Base-by-base conservation (phyloP, 2,329 filamentous ascomycete species). In the Cercospora beticola region DNA sequence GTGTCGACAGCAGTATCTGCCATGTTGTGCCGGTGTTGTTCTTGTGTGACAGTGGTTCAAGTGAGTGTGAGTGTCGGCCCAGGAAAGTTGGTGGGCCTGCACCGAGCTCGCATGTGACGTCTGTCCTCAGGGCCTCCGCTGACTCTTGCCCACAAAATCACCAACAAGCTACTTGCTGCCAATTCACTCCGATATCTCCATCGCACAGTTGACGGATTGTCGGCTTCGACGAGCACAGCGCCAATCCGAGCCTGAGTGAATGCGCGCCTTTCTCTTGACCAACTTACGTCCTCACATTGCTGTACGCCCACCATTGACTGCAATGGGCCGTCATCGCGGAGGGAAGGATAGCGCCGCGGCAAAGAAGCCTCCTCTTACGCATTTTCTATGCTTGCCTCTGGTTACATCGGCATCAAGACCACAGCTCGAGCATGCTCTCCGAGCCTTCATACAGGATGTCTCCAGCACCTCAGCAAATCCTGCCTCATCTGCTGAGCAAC, bases 331-430 rank as follows among this genome's bases (percentile, higher is more conserved):
- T 33, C 40, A 16, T 60, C 66, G 63, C 28, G 63, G 64, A 26
- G 31, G 49, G 10, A 69, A 61, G 26, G 71, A 57, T 28, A 2
- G 59, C n/a, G 12, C 63, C 6, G 67, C 36, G 8, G 52, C 58
- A 26, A 82, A 80, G 68, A 83, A 80, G 68, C 80, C 83, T 8
- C 79, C 81, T 10, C 83, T 89, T 26, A 94, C 91, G 4, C 92
- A 94, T 79, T 94, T 94, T 76, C 82, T 94, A 58, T 92, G 89
- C 78, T 82, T 94, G 62, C 90, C 93, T 1, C 86, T 97, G 6
- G 83, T 90, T 60, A 92, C 87, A 2, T 65, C 82, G 0, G 62
- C 79, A 7, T 91, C 89, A 1, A 84, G 87, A 14, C 83, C 86
- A 0, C 89, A 93, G 76, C 84, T 97, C 0, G 83, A 87, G n/a